Base-by-base conservation (phyloP, 345 rosid genomes). In the Ceriops zippeliana region DNA sequence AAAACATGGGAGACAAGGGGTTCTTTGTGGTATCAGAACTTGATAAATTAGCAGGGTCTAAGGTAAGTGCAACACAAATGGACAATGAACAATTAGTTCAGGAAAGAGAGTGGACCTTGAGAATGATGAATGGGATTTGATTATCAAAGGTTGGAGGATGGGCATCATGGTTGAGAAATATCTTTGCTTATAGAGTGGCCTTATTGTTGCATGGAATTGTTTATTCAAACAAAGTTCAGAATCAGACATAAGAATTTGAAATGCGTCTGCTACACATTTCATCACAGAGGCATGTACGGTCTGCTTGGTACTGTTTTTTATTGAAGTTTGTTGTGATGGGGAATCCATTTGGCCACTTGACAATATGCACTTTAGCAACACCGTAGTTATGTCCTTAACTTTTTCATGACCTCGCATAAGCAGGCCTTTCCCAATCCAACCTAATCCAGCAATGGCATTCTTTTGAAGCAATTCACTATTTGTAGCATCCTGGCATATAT, bases 361-460 rank as follows among this genome's bases (percentile, higher is more conserved):
- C 69, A 82, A 75, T 66, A 93, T 78, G 77, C 90, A 86, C 68
- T 84, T 83, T 21, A 95, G 67, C 38, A 90, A 79, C 65, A 83
- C 66, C 83, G 70, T 77, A 30, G 87, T 75, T 66, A 88, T 70
- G 71, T 91, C 90, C 60, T 79, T 88, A 31, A 87, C 81, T 80
- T 87, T 90, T 74, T 82, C 86, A 76, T 88, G 88, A 59, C 99
- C 97, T 70, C 85, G 86, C 93, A 95, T 84, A 68, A 95, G 89
- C 78, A 95, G 79, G 63, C 96, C 99, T 81, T 95, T 95, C 54
- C 93, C 97, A 65, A 91, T 85, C 99, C 99, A 95, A 62, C 96
- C 90, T 75, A 91, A 75, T 70, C 96, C 99, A 66, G 75, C 65
- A 59, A 91, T 82, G 58, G 89, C 89, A 78, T 74, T 85, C 69